phyloP scores from a whole-genome alignment of 768 basidiomycete species.

The Termitomyces sp. region DNA sequence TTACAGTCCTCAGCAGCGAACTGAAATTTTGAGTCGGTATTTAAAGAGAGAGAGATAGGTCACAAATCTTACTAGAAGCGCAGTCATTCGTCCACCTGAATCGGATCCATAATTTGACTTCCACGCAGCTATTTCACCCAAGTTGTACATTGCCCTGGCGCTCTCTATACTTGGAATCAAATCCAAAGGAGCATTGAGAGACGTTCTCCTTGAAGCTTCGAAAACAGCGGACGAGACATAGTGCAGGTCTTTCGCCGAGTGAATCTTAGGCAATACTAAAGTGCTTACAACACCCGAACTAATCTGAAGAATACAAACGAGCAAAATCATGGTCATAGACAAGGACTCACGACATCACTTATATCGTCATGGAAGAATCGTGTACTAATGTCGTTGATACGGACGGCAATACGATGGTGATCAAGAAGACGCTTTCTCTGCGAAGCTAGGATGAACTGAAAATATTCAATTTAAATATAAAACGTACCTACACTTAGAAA shows the following conservation, averaged over 20 bases:
- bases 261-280: slow-evolving; percentile 82
- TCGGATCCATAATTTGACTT: slow-evolving; percentile 40
- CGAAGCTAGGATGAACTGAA: background rate
- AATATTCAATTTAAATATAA: background rate
- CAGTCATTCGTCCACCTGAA: slow-evolving; percentile 50
- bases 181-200: slow-evolving; percentile 31
- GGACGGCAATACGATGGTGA: slow-evolving; percentile 54
- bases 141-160: slow-evolving; percentile 60
- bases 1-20: slow-evolving; percentile 94
- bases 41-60: background rate
- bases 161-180: slow-evolving; percentile 86
- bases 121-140: slow-evolving; percentile 71
- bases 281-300: slow-evolving; percentile 42
- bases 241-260: slow-evolving; percentile 61
- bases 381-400: slow-evolving; percentile 63
- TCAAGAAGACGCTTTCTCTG: slow-evolving; percentile 32
- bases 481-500: slow-evolving; percentile 47
- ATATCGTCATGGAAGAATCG: slow-evolving; percentile 65
- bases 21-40: slow-evolving; percentile 29
- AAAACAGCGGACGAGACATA: slow-evolving; percentile 47
- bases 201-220: slow-evolving; percentile 20
- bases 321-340: background rate
- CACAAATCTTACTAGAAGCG: slow-evolving; percentile 52
- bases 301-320: slow-evolving; percentile 17
- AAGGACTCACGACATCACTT: slow-evolving; percentile 41